Percentiles rank a stretch among this genome's conserved stretches.
Evolutionary conservation across 352 stramenopile species (phyloP).

Genomic region (Globisporangium nodosum): DNA sequence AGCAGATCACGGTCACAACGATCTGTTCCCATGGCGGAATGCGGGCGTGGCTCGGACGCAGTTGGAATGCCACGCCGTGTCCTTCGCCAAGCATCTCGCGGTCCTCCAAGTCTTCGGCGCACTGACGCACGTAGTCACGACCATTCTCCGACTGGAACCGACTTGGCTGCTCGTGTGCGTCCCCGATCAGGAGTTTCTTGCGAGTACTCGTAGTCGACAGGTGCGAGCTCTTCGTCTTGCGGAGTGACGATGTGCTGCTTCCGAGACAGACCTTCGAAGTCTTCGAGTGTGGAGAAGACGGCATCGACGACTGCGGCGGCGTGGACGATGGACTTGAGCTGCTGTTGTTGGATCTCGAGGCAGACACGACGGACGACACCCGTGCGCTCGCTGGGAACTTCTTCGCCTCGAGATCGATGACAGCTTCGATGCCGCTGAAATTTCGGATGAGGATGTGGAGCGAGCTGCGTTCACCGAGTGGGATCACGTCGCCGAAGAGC

Average conservation of each 20-base stretch:
- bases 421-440: slow-evolving; percentile 67
- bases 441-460: slow-evolving; percentile 64
- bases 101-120: slow-evolving; percentile 38
- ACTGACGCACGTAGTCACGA: slow-evolving; percentile 32
- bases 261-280: neutral
- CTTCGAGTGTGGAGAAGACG: neutral
- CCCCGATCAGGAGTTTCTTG: slow-evolving; percentile 30
- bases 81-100: slow-evolving; percentile 36
- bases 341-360: neutral
- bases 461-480: slow-evolving; percentile 44
- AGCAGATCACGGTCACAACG: slow-evolving; percentile 47
- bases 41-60: slow-evolving; percentile 20
- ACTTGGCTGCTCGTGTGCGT: slow-evolving; percentile 32
- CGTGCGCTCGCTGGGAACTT: slow-evolving; percentile 25
- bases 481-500: slow-evolving; percentile 53
- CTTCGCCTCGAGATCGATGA: slow-evolving; percentile 55
- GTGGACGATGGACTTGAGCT: neutral
- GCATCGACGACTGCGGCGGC: neutral
- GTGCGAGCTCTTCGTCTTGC: neutral
- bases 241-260: neutral
- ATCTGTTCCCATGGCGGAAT: slow-evolving; percentile 59
- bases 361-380: neutral
- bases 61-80: slow-evolving; percentile 51
- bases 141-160: slow-evolving; percentile 57
- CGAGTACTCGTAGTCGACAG: neutral